Base-by-base conservation (phyloP, 2,329 filamentous ascomycete genomes). In the Curvularia eragrostidis region DNA sequence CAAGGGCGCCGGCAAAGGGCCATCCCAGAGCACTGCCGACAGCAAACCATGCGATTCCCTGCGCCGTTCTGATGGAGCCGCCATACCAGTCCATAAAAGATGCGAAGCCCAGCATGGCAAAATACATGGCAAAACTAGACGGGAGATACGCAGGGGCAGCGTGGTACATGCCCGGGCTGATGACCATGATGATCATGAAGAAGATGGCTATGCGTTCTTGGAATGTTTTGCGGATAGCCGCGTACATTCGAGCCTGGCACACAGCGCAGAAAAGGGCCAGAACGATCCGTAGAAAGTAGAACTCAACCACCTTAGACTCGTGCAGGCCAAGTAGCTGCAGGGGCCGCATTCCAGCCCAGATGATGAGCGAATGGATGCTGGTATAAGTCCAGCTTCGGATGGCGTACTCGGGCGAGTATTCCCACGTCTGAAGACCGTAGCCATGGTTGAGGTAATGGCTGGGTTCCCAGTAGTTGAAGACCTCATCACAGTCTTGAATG, bases 401-500 rank as follows among this genome's bases (percentile, higher is more conserved):
- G 49, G 93, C 91, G 78, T 91, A 98, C 56, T 94, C 89, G 5
- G 95, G 95, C 0, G 94, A 96, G 79, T 98, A 99, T 78, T 99
- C 95, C 95, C 95, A 99, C 1, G 95, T 99, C 80, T 99, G 93
- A 49, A 97, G 83, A 38, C 94, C 95, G 72, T 96, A 94, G 68
- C 91, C 91, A 81, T 97, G 93, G 58, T 88, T 90, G 26, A 99
- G 85, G 77, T 97, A 99, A 78, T 99, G 95, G 0, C 93, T 88
- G 0, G 95, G 94, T 71, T 99, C 95, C 93, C 94, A 99, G 82
- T 97, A 99, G 77, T 99, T 99, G 84, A 96, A 99, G 10, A 94
- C 94, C 81, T 99, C 95, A 70, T 99, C 95, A 75, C 95, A 99
- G 78, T 99, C 95, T 76, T 97, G 93, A 64, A 99, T 97, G 0